Percentiles rank a stretch among this genome's conserved stretches.
Evolutionary conservation across 129 eudicot species (phyloP).

Genomic region (Lactuca sativa): DNA sequence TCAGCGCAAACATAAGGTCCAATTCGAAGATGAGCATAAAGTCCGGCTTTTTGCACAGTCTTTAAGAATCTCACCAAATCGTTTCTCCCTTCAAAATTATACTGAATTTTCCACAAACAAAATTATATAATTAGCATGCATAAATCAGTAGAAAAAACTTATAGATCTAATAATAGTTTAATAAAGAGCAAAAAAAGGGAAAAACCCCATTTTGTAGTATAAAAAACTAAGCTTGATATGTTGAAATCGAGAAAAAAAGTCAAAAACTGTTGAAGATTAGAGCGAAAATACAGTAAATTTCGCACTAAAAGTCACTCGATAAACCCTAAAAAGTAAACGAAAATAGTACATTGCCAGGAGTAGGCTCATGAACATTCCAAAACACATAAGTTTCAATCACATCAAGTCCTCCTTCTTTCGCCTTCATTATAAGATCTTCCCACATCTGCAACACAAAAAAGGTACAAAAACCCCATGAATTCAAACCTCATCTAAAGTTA

Average conservation of each 20-base stretch:
- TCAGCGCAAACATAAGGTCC: slow-evolving; percentile 95
- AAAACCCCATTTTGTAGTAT: neutral
- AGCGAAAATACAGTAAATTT: slow-evolving; percentile 4
- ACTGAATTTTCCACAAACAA: slow-evolving; percentile 46
- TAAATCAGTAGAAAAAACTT: neutral
- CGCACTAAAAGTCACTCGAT: neutral
- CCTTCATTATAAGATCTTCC: slow-evolving; percentile 40
- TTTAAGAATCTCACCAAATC: slow-evolving; percentile 79
- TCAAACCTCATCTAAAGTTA: neutral
- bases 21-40: slow-evolving; percentile 75
- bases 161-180: slow-evolving; percentile 10
- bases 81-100: slow-evolving; percentile 69
- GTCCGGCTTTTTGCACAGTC: slow-evolving; percentile 77
- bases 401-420: slow-evolving; percentile 49
- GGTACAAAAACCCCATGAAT: neutral
- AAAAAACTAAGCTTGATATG: neutral
- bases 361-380: slow-evolving; percentile 49
- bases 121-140: neutral
- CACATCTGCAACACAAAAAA: slow-evolving; percentile 35
- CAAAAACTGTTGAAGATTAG: neutral
- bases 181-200: neutral
- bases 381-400: slow-evolving; percentile 51
- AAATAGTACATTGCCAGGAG: slow-evolving; percentile 38
- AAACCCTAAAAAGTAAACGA: slow-evolving; percentile 14
- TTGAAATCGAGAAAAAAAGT: neutral